Evolutionary conservation across 768 basidiomycete species (phyloP).

Genomic region (Macrolepiota albuminosa): DNA sequence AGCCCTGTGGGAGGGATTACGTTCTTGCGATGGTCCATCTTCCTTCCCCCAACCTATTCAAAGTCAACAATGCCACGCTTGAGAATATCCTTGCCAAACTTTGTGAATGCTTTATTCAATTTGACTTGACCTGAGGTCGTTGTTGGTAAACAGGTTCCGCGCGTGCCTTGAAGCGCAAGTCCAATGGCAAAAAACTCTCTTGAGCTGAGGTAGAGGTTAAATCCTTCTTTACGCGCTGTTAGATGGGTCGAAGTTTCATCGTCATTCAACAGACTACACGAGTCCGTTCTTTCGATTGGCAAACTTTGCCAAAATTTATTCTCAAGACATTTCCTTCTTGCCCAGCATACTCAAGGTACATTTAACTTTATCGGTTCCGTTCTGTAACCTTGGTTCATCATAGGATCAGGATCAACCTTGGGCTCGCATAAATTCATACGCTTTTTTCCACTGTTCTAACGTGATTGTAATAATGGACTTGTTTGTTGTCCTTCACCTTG

Average conservation of each 20-base stretch:
- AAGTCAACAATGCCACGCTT: neutral
- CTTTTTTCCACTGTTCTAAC: neutral
- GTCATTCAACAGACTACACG: slow-evolving; percentile 9
- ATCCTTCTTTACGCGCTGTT: neutral
- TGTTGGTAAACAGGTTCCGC: neutral
- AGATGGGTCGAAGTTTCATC: slow-evolving; percentile 2
- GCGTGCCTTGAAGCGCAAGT: neutral
- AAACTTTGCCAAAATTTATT: slow-evolving; percentile 9
- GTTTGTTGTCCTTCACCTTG: neutral
- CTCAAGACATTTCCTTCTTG: neutral
- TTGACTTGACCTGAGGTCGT: neutral
- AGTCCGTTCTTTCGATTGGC: slow-evolving; percentile 9
- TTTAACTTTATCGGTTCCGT: neutral
- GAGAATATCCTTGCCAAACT: too few species aligned
- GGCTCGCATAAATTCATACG: neutral
- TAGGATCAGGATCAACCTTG: neutral
- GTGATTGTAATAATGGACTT: neutral
- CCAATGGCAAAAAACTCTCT: slow-evolving; percentile 3
- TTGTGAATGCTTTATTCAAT: neutral
- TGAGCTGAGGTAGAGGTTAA: slow-evolving; percentile 10
- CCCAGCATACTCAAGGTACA: neutral
- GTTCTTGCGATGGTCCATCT: neutral
- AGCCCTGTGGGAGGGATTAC: neutral
- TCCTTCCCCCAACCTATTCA: neutral
- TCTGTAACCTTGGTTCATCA: neutral